Evolutionary conservation across 495 filamentous ascomycete species (phyloP), one percentile per base, ranked within the genome.

Genomic region (Bombardia bombarda): DNA sequence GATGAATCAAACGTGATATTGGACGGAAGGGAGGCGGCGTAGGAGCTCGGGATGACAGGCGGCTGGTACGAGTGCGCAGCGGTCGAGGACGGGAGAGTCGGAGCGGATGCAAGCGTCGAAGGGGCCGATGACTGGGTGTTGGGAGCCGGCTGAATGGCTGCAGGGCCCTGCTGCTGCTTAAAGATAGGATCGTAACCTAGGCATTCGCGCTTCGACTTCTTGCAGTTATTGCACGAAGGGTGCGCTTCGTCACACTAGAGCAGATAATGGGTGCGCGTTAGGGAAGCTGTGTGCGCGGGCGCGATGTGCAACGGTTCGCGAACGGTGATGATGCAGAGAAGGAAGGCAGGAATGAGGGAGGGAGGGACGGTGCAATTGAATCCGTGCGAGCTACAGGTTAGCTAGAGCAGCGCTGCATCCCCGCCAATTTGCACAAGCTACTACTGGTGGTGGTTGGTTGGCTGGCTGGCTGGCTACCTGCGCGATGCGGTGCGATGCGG

Each of bases 111-210:
- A n/a, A n/a, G n/a, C n/a, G n/a, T n/a, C n/a, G n/a, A n/a, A n/a
- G n/a, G n/a, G n/a, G n/a, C n/a, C n/a, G n/a, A n/a, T n/a, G n/a
- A n/a, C 47, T 58, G 53, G 60, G 51, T 60, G 51, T 56, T 52
- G 46, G 56, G 63, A 8, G 63, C 83, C 47, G 86, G 84, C 60
- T 90, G 87, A 49, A 93, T 87, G 39, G 80, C 75, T 32, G 84
- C 72, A 13, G 86, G 84, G 16, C 80, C 79, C 37, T 84, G 81
- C 55, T 89, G 85, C 54, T 83, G 78, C 64, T 94, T 93, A 70
- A 98, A 98, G 47, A 97, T 93, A 28, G 92, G 92, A 61, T 98
- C 92, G 79, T 98, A 98, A 34, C 92, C 92, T 38, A 95, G 63
- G 60, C 92, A 98, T 58, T 97, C 92, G 53, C 92, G 86, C 65